Conservation (phyloP, 2,329 filamentous ascomycete genomes). For the Apiospora hydei region DNA sequence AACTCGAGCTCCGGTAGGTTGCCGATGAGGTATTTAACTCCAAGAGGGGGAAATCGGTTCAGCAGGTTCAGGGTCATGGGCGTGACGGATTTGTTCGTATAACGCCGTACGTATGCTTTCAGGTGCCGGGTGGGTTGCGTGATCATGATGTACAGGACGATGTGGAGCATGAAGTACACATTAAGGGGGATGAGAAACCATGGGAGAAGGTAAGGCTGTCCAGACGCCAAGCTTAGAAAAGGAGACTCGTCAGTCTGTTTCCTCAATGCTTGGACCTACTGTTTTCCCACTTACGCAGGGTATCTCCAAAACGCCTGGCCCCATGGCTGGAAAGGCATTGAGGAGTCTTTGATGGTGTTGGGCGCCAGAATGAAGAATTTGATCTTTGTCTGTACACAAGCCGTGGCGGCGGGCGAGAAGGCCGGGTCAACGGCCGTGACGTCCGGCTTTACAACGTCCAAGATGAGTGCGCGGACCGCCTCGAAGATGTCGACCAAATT, state of each 20-base stretch:
- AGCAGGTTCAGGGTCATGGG: conserved; percentile 27
- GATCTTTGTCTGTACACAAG: conserved; percentile 45
- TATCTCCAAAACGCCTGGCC: conserved; percentile 37
- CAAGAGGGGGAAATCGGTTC: conserved; percentile 26
- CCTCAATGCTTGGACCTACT: not conserved
- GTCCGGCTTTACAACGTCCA: conserved; percentile 47
- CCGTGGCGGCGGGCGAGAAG: too few relatives aligned
- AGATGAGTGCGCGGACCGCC: conserved; percentile 44
- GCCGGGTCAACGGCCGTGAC: too few relatives aligned
- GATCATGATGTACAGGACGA: conserved; percentile 32
- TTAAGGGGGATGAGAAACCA: conserved; percentile 25
- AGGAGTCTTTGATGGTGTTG: conserved; percentile 49
- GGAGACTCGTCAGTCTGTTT: not conserved
- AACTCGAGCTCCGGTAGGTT: conserved; percentile 35
- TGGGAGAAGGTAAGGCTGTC: conserved; percentile 22
- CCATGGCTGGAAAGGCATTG: not conserved
- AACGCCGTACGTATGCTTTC: conserved; percentile 34
- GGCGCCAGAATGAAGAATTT: conserved; percentile 48
- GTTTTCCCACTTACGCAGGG: conserved; percentile 44
- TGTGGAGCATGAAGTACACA: conserved; percentile 38
- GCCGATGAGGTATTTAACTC: conserved; percentile 32
- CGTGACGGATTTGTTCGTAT: not conserved
- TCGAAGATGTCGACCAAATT: conserved; percentile 50
- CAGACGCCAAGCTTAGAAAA: conserved; percentile 16
- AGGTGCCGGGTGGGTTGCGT: conserved; percentile 33